Conservation (phyloP, 2,329 filamentous ascomycete species). For the Trichoderma cornu-damae region DNA sequence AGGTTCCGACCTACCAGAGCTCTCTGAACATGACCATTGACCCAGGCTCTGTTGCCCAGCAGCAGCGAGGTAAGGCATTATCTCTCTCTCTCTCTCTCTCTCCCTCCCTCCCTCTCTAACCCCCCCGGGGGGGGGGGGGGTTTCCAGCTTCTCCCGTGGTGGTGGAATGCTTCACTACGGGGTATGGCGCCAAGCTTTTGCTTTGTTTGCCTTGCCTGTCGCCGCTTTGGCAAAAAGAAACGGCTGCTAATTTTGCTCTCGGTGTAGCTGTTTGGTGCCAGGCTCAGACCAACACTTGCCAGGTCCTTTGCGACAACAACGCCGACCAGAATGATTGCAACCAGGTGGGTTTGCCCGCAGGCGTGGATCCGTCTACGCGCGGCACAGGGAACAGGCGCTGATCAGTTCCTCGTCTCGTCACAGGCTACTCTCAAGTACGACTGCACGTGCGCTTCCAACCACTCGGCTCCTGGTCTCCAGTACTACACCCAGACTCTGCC, state of each 20-base stretch:
- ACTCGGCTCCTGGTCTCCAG: conserved; percentile 46
- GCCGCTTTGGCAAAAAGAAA: not conserved
- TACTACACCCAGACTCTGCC: conserved; percentile 51
- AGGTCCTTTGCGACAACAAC: conserved; percentile 40
- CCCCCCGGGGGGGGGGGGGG: too few species aligned
- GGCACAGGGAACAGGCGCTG: conserved; percentile 13
- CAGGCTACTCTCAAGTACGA: conserved; percentile 42
- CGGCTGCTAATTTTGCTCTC: conserved; percentile 8
- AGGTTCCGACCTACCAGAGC: conserved; percentile 41
- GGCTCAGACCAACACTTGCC: conserved; percentile 48
- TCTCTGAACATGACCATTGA: conserved; percentile 41
- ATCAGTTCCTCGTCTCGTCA: conserved; percentile 13
- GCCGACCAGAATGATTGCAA: conserved; percentile 42
- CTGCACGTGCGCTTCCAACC: conserved; percentile 47
- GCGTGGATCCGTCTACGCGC: conserved; percentile 2
- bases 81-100: conserved; percentile 14
- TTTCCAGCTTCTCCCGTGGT: not conserved
- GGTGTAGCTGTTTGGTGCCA: conserved; percentile 47
- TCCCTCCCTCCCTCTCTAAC: too few species aligned
- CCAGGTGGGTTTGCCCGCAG: conserved; percentile 36
- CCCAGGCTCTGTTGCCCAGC: conserved; percentile 32
- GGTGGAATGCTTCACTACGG: not conserved
- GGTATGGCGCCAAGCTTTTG: not conserved
- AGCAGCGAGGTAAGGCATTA: conserved; percentile 37
- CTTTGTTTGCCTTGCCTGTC: not conserved